Evolutionary conservation across 2,329 filamentous ascomycete genomes (phyloP), one percentile per base, ranked within the genome.

Genomic region (Aschersonia sp.): DNA sequence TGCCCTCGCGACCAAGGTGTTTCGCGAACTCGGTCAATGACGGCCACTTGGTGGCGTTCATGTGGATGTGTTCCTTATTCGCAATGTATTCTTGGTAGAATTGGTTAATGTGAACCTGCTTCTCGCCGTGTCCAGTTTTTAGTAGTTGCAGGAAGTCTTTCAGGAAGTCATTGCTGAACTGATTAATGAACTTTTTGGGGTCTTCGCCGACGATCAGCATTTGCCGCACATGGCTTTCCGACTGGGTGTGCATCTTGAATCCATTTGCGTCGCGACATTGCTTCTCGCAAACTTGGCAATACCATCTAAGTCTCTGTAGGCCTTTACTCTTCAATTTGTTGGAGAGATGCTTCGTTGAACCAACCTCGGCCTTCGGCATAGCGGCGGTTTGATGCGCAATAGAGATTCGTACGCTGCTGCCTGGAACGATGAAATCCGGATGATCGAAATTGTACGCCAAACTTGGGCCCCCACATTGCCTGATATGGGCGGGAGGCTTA

Each of bases 61-160:
- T 89, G 61, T 97, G 92, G 6, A 92, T 71, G 61, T 97, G 91
- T 58, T 88, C 76, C 63, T 50, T 56, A 55, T 91, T 84, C 12
- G 80, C 75, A 55, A 97, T 96, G 58, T 94, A 92, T 38, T 89
- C 83, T 62, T 97, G 88, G 66, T 98, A 98, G 63, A 97, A 97
- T 52, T 86, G 82, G 59, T 98, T 98, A 46, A 89, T 78, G 35
- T 89, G 77, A 1, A 97, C 81, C 57, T 80, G 77, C 65, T 98
- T 98, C 65, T 95, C 89, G 52, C 89, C 88, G 58, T 98, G 92
- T 0, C 82, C 78, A 0, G 89, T 95, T 49, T 80, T 77, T 5
- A 98, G 72, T 2, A 92, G 71, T 49, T 79, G 72, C 1, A 94
- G 53, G 57, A 95, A 95, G 59, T 94, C 86, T 50, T 76, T 75